phyloP scores from a whole-genome alignment of 1,284 basidiomycete species.

The Ustilago xerochloae region DNA sequence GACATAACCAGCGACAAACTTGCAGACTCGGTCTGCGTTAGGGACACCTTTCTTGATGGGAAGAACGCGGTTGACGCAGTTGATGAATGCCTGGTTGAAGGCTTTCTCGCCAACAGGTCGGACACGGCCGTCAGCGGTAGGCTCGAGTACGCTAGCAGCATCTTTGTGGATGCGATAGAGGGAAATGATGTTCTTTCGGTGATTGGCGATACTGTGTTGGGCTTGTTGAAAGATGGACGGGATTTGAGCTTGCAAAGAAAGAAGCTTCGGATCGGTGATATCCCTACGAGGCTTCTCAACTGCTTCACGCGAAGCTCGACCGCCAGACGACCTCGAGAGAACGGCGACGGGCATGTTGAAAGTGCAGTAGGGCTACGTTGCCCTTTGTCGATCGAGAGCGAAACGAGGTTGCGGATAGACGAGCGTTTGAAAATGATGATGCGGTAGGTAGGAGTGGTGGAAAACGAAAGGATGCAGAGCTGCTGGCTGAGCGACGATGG shows the following conservation, averaged over 20 bases:
- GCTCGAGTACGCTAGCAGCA: slow-evolving; percentile 74
- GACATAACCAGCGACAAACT: slow-evolving; percentile 85
- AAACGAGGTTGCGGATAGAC: no score
- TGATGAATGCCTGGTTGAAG: slow-evolving; percentile 75
- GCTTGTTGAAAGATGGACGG: slow-evolving; percentile 77
- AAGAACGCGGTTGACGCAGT: slow-evolving; percentile 78
- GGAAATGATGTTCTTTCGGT: slow-evolving; percentile 88
- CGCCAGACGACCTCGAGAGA: slow-evolving; percentile 36
- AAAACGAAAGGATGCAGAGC: not conserved
- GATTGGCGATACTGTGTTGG: slow-evolving; percentile 84
- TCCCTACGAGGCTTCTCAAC: slow-evolving; percentile 28
- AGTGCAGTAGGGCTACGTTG: not conserved
- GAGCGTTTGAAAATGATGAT: no score
- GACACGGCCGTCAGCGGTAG: slow-evolving; percentile 24
- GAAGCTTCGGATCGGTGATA: slow-evolving; percentile 25
- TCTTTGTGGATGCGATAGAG: slow-evolving; percentile 84
- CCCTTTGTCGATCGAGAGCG: not conserved
- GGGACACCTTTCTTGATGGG: slow-evolving; percentile 84
- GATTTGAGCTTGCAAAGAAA: slow-evolving; percentile 35
- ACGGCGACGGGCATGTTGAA: slow-evolving; percentile 47
- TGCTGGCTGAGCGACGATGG: not conserved
- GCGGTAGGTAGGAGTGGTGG: not conserved
- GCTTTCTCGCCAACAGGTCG: slow-evolving; percentile 77
- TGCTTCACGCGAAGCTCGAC: slow-evolving; percentile 13
- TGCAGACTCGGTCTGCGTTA: slow-evolving; percentile 83